Evolutionary conservation across 148 eudicot species (phyloP).

Genomic region (Rhododendron ferrugineum): DNA sequence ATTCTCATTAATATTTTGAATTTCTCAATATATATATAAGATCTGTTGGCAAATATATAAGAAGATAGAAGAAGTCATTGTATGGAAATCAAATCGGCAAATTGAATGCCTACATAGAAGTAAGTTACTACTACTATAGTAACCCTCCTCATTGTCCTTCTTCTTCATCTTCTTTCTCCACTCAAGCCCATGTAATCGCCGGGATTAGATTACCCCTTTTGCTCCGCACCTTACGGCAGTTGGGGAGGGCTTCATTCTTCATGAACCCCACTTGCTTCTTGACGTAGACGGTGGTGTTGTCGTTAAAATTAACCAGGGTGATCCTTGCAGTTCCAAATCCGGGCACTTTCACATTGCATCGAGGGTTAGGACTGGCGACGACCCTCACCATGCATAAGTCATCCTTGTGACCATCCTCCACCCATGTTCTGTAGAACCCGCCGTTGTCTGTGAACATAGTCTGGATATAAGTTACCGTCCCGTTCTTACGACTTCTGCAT

Average conservation of each 20-base stretch:
- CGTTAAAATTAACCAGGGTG: neutral
- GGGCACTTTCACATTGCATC: neutral
- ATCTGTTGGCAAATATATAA: too few relatives aligned
- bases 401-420: neutral
- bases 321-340: neutral
- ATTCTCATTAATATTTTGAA: too few relatives aligned
- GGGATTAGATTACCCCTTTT: neutral
- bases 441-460: too few relatives aligned
- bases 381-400: neutral
- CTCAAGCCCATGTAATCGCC: neutral
- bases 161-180: neutral
- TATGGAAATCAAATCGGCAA: too few relatives aligned
- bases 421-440: accelerated
- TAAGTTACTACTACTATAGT: too few relatives aligned
- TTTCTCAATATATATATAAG: too few relatives aligned
- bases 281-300: too few relatives aligned
- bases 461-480: too few relatives aligned
- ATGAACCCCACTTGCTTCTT: neutral
- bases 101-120: neutral
- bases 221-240: neutral
- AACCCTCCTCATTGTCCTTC: neutral
- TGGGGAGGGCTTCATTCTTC: neutral
- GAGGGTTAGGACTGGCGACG: neutral
- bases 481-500: too few relatives aligned
- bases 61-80: too few relatives aligned